Base-by-base conservation (phyloP, 495 filamentous ascomycete genomes). In the Haplographium delicatum region DNA sequence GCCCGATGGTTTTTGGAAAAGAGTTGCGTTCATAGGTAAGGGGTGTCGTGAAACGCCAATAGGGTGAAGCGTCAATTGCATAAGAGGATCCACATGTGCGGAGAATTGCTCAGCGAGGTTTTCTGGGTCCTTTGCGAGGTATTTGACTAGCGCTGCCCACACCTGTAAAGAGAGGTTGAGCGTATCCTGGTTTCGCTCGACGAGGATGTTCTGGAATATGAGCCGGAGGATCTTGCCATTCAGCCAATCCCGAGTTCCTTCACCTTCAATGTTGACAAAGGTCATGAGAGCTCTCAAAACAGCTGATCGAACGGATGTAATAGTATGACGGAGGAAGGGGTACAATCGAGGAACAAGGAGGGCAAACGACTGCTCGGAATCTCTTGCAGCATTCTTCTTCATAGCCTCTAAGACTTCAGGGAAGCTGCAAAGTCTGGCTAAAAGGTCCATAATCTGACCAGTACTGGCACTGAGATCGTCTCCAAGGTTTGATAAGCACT, bases 391-490 rank as follows among this genome's bases (percentile, higher is more conserved):
- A 50, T 95, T 96, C 30, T 72, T 66, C 66, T 91, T 94, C 93
- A 98, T 98, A 15, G 93, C 86, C 54, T 91, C 82, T 47, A 98
- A 70, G 22, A 97, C 93, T 68, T 95, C 79, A 2, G 86, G 86
- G 72, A 95, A 98, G 51, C 89, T 86, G 68, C 94, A 98, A 26
- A 98, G 80, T 59, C 89, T 97, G 20, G 93, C 94, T 19, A 98
- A 73, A 23, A 98, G 77, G 61, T 98, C 93, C 93, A 98, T 98
- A 34, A 98, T 91, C 44, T 85, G 91, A 24, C 93, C 93, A 19
- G 93, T 98, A 66, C 91, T 96, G 5, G 93, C 94, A 66, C 90
- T 96, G 11, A 98, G 74, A 66, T 98, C 93, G 63, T 98, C 93
- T 53, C 91, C 89, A 6, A 98, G 69, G 61, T 94, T 91, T 5